phyloP scores from a whole-genome alignment of 805 yeast species.

The Candida mattraensis region DNA sequence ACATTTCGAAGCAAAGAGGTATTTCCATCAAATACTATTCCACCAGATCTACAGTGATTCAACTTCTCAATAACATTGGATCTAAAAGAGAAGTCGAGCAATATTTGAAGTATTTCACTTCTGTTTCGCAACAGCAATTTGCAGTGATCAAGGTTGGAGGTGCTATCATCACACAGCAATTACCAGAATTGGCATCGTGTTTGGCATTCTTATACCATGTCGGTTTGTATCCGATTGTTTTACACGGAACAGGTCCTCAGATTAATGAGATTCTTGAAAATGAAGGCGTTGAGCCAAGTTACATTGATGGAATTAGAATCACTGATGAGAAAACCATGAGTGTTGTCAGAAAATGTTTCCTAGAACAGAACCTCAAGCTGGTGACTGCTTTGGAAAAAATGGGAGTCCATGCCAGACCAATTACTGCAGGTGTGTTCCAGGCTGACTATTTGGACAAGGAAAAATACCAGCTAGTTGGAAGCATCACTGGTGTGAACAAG shows the following conservation, averaged over 20 bases:
- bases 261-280: constrained; percentile 90
- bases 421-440: constrained; percentile 94
- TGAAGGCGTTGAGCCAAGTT: constrained; percentile 94
- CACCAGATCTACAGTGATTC: constrained; percentile 94
- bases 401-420: constrained; percentile 98
- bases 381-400: constrained; percentile 94
- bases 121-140: constrained; percentile 93
- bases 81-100: constrained; percentile 98
- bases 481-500: constrained; percentile 81
- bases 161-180: constrained; percentile 93
- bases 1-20: constrained; percentile 3
- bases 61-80: constrained; percentile 91
- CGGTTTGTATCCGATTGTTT: constrained; percentile 93
- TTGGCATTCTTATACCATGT: constrained; percentile 95
- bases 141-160: constrained; percentile 99
- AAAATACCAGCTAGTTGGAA: constrained; percentile 91
- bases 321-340: constrained; percentile 94
- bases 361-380: constrained; percentile 91
- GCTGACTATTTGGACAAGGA: constrained; percentile 90
- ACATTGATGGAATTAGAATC: constrained; percentile 94
- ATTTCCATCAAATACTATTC: constrained; percentile 40
- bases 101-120: constrained; percentile 92
- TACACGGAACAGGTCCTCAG: constrained; percentile 99
- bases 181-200: constrained; percentile 92
- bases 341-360: constrained; percentile 91